Evolutionary conservation across 164 flowering plant genomes (phyloP).

Genomic region (Aristolochia fimbriata): DNA sequence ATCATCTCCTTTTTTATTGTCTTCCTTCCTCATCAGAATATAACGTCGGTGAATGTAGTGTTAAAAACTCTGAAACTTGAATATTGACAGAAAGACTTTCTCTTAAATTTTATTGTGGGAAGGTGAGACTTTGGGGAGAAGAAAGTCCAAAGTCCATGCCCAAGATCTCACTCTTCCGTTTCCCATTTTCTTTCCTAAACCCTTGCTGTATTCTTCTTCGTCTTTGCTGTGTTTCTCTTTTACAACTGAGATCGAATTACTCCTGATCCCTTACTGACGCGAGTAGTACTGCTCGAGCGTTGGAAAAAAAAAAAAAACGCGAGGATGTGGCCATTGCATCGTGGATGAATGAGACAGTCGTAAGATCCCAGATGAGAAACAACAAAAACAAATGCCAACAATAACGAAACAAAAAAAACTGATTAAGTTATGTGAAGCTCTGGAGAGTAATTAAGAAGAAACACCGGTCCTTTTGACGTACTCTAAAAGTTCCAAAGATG

Average conservation of each 20-base stretch:
- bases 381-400: neutral
- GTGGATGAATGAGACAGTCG: neutral
- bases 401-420: neutral
- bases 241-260: neutral
- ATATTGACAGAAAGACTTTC: constrained; percentile 17
- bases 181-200: constrained; percentile 20
- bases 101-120: neutral
- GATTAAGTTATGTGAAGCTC: no score
- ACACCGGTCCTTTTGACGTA: no score
- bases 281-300: no score
- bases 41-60: neutral
- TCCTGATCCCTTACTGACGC: no score
- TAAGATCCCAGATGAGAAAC: neutral
- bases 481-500: no score
- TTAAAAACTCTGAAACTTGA: neutral
- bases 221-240: neutral
- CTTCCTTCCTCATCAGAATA: no score
- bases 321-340: neutral
- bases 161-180: neutral
- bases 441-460: no score
- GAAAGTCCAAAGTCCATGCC: constrained; percentile 10
- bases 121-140: constrained; percentile 31
- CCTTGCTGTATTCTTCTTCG: neutral
- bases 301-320: neutral
- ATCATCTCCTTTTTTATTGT: neutral